Evolutionary conservation across 345 rosid species (phyloP), one percentile per base, ranked within the genome.

Genomic region (Acer saccharum): DNA sequence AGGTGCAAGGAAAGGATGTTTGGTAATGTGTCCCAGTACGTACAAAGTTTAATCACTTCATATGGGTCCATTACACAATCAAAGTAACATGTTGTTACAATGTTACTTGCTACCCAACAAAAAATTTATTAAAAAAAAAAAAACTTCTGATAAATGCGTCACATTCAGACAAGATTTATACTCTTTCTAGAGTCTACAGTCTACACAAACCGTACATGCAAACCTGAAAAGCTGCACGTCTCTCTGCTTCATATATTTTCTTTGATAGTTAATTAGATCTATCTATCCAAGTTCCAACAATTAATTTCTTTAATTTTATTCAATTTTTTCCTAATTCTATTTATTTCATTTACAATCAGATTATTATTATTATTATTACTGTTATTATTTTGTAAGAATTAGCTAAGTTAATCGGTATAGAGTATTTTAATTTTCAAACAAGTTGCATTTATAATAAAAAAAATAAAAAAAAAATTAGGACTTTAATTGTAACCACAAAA

Each of bases 141-240:
- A 48, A 23, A 20, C 76, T 21, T 10, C 48, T 50, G 39, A 32
- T 32, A 32, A 32, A 32, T 32, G 39, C 39, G 20, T 65, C 50
- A 6, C 44, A 0, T 74, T 35, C 58, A 27, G 76, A 82, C 70
- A 69, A 74, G 13, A n/a, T 64, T 46, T 44, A 54, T 50, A 27
- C 9, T 71, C 20, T 21, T 27, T 32, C 50, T 20, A 72, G 81
- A 77, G 77, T 32, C 50, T 25, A 76, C 79, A 77, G 77, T 32
- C 50, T 25, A 76, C 79, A 77, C 79, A 62, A 52, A 71, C 12
- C 52, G 71, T 39, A 71, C 86, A 50, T 35, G 18, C 25, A n/a
- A 3, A 25, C 63, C 76, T 13, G 69, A 79, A 29, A 79, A 62
- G 79, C 81, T 74, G 72, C 72, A 3, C 9, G 62, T 29, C 12